Base-by-base conservation (phyloP, 192 early-diverging fungal genomes). In the Rhizoclosmatium sp. region DNA sequence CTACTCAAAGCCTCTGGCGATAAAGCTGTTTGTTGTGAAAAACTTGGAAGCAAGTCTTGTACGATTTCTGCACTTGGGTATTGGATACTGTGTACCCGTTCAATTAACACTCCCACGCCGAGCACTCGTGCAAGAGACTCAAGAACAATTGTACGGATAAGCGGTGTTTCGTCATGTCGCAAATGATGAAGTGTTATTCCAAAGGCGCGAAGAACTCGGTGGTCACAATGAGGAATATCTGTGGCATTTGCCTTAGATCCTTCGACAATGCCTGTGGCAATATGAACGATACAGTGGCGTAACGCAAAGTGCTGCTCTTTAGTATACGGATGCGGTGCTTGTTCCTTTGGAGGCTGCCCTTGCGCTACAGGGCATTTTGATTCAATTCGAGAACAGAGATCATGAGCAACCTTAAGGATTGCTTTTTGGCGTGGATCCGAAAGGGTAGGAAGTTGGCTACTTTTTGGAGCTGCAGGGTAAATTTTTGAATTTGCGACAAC, bases 371-470 rank as follows among this genome's bases (percentile, higher is more conserved):
- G 60, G 7, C 10, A 5, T 62, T 62, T 23, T 7, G 14, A 19
- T 56, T 56, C 12, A 40, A 56, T n/a, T 9, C 72, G 72, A n/a
- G 40, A 9, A 12, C 5, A 10, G 4, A 75, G 60, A 14, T 75
- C 72, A 2, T 60, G 31, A n/a, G 45, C 45, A n/a, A 62, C 72
- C 62, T 62, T 75, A 0, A 64, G 10, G 40, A 62, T n/a, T 10
- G 61, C 31, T 62, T 75, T 75, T 44, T 75, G 60, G 10, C 72
- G 39, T n/a, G 72, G 72, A 39, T 75, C 59, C 60, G 72, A 75
- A 4, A 47, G 60, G 23, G 31, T 47, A 9, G 72, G 72, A 10
- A 75, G 40, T 44, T 75, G 61, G 1, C 59, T 23, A 4, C 51
- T 16, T 40, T 54, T 64, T 60, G 58, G 19, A 16, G 58, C 39